Conservation (phyloP, 2,329 filamentous ascomycete species). For the Thermoascus crustaceus region DNA sequence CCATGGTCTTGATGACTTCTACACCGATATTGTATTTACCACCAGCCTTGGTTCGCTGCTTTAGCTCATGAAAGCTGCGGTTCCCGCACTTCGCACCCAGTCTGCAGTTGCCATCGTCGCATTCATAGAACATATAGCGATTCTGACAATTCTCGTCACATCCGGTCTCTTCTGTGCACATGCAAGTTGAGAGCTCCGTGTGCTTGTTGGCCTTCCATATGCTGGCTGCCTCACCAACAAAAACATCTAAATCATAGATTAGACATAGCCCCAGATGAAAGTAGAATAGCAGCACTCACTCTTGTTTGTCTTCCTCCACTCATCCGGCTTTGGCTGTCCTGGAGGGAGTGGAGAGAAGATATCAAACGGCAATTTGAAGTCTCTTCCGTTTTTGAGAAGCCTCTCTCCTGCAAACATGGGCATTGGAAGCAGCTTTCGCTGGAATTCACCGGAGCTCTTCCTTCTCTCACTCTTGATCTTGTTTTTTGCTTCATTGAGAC, state of each 20-base stretch:
- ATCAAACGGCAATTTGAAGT: slow-evolving; percentile 86
- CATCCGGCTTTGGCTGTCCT: slow-evolving; percentile 82
- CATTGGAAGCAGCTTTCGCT: slow-evolving; percentile 52
- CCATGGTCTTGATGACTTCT: slow-evolving; percentile 82
- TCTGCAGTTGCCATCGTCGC: slow-evolving; percentile 81
- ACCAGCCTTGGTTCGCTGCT: slow-evolving; percentile 64
- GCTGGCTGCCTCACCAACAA: slow-evolving; percentile 72
- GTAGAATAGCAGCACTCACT: slow-evolving; percentile 52
- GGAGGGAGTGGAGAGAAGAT: slow-evolving; percentile 79
- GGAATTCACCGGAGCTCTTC: slow-evolving; percentile 18
- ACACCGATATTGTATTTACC: slow-evolving; percentile 88
- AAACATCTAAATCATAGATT: slow-evolving; percentile 59
- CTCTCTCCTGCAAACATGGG: slow-evolving; percentile 73
- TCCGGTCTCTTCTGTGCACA: slow-evolving; percentile 67
- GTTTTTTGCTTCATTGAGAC: slow-evolving; percentile 42
- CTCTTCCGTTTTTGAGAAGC: slow-evolving; percentile 60
- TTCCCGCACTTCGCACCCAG: slow-evolving; percentile 75
- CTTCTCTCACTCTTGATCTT: slow-evolving; percentile 22
- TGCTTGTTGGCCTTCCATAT: slow-evolving; percentile 74
- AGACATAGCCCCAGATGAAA: slow-evolving; percentile 14
- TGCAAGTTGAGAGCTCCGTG: slow-evolving; percentile 67
- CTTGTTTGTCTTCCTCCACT: slow-evolving; percentile 85
- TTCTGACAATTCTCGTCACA: slow-evolving; percentile 91
- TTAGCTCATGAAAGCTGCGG: slow-evolving; percentile 75
- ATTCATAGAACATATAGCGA: slow-evolving; percentile 94